Conservation (phyloP, 2,329 filamentous ascomycete genomes). For the Fusarium sambucinum region DNA sequence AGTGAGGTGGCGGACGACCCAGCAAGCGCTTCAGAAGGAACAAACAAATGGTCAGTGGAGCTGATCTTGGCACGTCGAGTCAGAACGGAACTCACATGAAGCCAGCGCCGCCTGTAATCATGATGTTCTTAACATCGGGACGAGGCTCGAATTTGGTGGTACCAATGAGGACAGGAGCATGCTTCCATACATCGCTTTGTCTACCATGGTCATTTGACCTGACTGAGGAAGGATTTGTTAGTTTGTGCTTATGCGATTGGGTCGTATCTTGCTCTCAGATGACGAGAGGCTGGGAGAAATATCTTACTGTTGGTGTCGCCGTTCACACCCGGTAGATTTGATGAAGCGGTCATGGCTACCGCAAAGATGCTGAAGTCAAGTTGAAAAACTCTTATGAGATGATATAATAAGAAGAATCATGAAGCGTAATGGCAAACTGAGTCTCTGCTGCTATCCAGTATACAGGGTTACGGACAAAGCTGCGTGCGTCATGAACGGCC, state of each 20-base stretch:
- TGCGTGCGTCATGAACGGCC: slow-evolving; percentile 36
- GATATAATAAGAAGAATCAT: background rate
- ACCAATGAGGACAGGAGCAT: slow-evolving; percentile 76
- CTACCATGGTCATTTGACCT: slow-evolving; percentile 42
- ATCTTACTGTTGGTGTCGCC: slow-evolving; percentile 28
- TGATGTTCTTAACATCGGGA: slow-evolving; percentile 79
- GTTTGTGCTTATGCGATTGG: slow-evolving; percentile 1
- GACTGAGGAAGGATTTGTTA: slow-evolving; percentile 17
- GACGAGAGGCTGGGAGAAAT: background rate
- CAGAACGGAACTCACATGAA: slow-evolving; percentile 75
- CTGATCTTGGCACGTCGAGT: slow-evolving; percentile 17
- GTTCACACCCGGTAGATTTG: slow-evolving; percentile 27
- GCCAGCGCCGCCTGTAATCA: slow-evolving; percentile 85
- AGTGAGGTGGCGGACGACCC: slow-evolving; percentile 83
- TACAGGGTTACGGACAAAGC: slow-evolving; percentile 14
- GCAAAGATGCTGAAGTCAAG: background rate
- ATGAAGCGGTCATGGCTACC: slow-evolving; percentile 34
- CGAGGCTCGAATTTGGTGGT: slow-evolving; percentile 77
- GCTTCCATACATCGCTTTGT: slow-evolving; percentile 75
- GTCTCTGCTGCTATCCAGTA: slow-evolving; percentile 10
- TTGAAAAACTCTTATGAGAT: slow-evolving; percentile 1
- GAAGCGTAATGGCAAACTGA: slow-evolving; percentile 1
- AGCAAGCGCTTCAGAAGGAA: slow-evolving; percentile 72
- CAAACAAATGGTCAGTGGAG: slow-evolving; percentile 32
- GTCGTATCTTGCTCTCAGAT: slow-evolving; percentile 6